These are phyloP conservation scores for Leccinum aurantiacum DNA, from an alignment of 768 basidiomycete genomes.

Conservation along the genomic window DNA sequence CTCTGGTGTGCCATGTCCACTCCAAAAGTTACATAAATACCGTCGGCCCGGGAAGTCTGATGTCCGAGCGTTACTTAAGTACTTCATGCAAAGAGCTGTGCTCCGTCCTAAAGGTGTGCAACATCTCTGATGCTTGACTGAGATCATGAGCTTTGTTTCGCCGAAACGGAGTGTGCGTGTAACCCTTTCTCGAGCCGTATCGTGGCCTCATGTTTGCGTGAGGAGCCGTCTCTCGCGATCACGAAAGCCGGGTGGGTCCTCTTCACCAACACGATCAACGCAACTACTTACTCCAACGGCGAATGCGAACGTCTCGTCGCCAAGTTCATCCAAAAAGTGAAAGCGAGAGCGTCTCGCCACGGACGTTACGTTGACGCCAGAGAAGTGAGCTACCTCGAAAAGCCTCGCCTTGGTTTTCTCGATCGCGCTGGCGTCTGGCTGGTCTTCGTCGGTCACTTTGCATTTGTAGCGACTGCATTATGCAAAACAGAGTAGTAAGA, in stretches of 20 bases:
- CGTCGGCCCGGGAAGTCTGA: too few species aligned
- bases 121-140: conserved; percentile 16
- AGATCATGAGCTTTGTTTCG: conserved; percentile 30
- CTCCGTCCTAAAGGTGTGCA: not conserved
- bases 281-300: conserved; percentile 37
- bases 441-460: not conserved
- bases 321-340: too few species aligned
- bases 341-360: too few species aligned
- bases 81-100: too few species aligned
- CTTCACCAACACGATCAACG: conserved; percentile 41
- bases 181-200: not conserved
- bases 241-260: conserved; percentile 39
- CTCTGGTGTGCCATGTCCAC: too few species aligned
- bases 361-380: too few species aligned
- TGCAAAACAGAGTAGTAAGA: conserved; percentile 11
- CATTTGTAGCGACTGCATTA: conserved; percentile 11
- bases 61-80: too few species aligned
- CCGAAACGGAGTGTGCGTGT: conserved; percentile 25
- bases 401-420: not conserved
- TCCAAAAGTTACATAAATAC: too few species aligned
- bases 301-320: conserved; percentile 30
- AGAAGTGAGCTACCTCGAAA: too few species aligned
- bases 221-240: conserved; percentile 30
- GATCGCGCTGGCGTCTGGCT: not conserved
- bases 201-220: conserved; percentile 11